A percentile compares a stretch with the other conserved stretches of the same genome.
Evolutionary conservation across 2,329 filamentous ascomycete species (phyloP).

Genomic region (Epichloe coenophiala): DNA sequence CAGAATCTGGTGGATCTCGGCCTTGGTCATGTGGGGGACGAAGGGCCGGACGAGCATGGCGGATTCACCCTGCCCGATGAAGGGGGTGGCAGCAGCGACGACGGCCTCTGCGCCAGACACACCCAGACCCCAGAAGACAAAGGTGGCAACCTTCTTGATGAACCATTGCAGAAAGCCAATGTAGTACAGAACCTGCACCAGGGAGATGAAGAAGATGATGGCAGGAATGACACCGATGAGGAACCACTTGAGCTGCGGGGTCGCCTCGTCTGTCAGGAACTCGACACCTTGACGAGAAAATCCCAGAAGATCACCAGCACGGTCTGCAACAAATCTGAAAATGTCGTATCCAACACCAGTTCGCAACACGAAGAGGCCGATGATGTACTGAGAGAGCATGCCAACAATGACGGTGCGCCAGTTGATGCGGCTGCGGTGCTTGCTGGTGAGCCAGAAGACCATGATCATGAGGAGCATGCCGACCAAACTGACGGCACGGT

Average conservation of each 20-base stretch:
- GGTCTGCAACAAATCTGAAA: constrained; percentile 72
- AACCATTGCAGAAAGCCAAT: constrained; percentile 78
- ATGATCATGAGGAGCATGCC: constrained; percentile 61
- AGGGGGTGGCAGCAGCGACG: constrained; percentile 82
- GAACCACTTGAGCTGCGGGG: constrained; percentile 48
- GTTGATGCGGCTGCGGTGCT: constrained; percentile 46
- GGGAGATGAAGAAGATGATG: constrained; percentile 89
- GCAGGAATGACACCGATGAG: constrained; percentile 69
- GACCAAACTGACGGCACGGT: constrained; percentile 69
- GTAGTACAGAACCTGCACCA: constrained; percentile 81
- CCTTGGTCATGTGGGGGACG: constrained; percentile 69
- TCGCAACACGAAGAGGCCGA: constrained; percentile 77
- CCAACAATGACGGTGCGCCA: constrained; percentile 80
- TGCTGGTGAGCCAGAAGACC: constrained; percentile 57
- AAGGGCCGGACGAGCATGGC: constrained; percentile 87
- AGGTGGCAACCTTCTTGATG: constrained; percentile 70
- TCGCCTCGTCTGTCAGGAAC: constrained; percentile 45
- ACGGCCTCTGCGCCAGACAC: constrained; percentile 90
- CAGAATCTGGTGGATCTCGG: constrained; percentile 88
- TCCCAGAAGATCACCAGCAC: constrained; percentile 60
- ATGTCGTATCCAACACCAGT: constrained; percentile 76
- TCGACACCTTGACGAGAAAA: constrained; percentile 60
- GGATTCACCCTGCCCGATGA: constrained; percentile 88
- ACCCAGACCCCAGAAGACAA: constrained; percentile 82
- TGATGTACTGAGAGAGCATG: constrained; percentile 77